Percentiles rank a stretch among this genome's conserved stretches.
phyloP scores from a whole-genome alignment of 1,284 basidiomycete species.

The Fistulinella cinereoalba region DNA sequence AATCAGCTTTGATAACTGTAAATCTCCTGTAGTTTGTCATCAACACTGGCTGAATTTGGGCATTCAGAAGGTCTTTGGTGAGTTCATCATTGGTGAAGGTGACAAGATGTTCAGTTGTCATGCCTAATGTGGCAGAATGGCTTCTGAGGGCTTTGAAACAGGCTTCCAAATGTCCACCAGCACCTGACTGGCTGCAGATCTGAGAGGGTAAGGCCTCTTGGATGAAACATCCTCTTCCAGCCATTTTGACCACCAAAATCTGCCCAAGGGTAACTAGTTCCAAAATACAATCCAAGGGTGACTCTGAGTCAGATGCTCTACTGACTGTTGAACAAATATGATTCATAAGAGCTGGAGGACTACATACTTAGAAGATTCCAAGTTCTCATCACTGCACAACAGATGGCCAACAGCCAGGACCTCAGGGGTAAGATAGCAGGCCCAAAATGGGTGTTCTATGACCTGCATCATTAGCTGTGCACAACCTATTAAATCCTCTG shows the following conservation, averaged over 20 bases:
- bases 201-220: slow-evolving; percentile 22
- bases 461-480: slow-evolving; percentile 47
- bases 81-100: slow-evolving; percentile 22
- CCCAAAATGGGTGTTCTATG: slow-evolving; percentile 61
- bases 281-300: slow-evolving; percentile 23
- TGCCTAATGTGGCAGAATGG: slow-evolving; percentile 4
- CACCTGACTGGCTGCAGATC: slow-evolving; percentile 6
- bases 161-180: slow-evolving; percentile 11
- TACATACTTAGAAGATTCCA: slow-evolving; percentile 27
- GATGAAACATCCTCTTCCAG: slow-evolving; percentile 6
- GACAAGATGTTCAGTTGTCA: slow-evolving; percentile 20
- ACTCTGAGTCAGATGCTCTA: slow-evolving; percentile 22
- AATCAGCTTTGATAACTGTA: slow-evolving; percentile 47
- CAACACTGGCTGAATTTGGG: slow-evolving; percentile 48
- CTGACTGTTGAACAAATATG: neutral
- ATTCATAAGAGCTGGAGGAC: slow-evolving; percentile 14
- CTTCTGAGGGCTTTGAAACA: slow-evolving; percentile 15
- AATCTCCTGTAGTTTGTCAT: slow-evolving; percentile 60
- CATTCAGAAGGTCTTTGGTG: slow-evolving; percentile 26
- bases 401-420: slow-evolving; percentile 47
- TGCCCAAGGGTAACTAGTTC: slow-evolving; percentile 22
- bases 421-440: slow-evolving; percentile 57
- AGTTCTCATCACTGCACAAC: slow-evolving; percentile 27
- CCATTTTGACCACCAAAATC: slow-evolving; percentile 22
- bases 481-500: slow-evolving; percentile 46